These are phyloP conservation scores for Sesbania bispinosa DNA, from an alignment of 306 rosid species.

Conservation along the genomic window DNA sequence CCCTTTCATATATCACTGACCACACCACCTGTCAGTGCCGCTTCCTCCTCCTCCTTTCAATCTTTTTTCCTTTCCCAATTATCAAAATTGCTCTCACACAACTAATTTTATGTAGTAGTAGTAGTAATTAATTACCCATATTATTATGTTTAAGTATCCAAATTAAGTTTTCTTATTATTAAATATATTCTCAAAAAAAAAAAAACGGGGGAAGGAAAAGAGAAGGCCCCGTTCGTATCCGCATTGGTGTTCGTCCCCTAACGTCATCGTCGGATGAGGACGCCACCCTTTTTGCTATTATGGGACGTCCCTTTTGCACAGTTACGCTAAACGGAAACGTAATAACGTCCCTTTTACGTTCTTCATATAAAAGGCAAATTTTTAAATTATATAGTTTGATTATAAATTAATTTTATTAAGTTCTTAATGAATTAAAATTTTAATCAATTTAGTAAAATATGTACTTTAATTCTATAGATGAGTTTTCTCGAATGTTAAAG, in stretches of 20 bases:
- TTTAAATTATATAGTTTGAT: background rate
- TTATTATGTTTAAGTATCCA: background rate
- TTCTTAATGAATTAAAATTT: background rate
- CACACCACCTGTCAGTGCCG: conserved; percentile 32
- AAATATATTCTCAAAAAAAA: background rate
- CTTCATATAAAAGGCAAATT: background rate
- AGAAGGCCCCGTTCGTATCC: conserved; percentile 1
- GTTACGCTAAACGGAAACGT: conserved; percentile 17
- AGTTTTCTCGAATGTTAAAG: background rate
- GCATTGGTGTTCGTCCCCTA: conserved; percentile 5
- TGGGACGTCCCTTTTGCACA: conserved; percentile 22
- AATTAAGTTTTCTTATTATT: background rate
- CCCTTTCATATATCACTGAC: background rate
- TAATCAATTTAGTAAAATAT: background rate
- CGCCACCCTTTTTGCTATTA: conserved; percentile 22
- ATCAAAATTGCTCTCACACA: background rate
- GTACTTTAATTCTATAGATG: background rate
- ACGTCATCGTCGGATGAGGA: conserved; percentile 37
- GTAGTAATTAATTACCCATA: too few relatives aligned
- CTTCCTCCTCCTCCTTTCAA: background rate
- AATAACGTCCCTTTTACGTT: background rate
- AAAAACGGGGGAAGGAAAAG: too few relatives aligned
- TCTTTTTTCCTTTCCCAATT: conserved; percentile 3
- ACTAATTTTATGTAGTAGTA: too few relatives aligned
- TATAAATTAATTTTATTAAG: background rate